Conservation (phyloP, 306 rosid genomes). For the Hippophae tibetana region DNA sequence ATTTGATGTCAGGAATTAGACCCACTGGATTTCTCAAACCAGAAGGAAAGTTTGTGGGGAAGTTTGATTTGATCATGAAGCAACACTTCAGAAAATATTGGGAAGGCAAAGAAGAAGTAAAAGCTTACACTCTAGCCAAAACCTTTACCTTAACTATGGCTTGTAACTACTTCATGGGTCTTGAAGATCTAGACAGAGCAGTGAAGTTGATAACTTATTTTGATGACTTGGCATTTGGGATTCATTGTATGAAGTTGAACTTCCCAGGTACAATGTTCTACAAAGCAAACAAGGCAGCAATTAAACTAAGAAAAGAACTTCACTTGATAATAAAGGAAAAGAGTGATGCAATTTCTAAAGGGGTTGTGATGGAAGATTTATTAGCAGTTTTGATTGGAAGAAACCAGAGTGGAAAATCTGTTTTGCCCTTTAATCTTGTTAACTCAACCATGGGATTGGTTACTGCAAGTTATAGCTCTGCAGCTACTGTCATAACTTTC, state of each 20-base stretch:
- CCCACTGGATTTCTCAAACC: conserved; percentile 30
- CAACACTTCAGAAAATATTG: conserved; percentile 26
- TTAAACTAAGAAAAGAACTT: conserved; percentile 26
- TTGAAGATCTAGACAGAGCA: conserved; percentile 13
- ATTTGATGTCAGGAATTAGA: too few relatives aligned
- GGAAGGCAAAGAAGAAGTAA: conserved; percentile 21
- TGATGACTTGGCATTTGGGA: conserved; percentile 22
- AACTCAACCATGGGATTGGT: conserved; percentile 40
- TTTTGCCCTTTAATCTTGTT: conserved; percentile 25
- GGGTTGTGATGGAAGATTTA: conserved; percentile 25
- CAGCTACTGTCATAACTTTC: conserved; percentile 29
- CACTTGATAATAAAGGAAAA: conserved; percentile 23
- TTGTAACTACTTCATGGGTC: conserved; percentile 26
- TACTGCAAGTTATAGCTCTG: conserved; percentile 26
- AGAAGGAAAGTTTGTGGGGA: conserved; percentile 30
- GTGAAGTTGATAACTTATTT: conserved; percentile 18
- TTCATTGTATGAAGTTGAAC: conserved; percentile 24
- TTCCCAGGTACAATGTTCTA: conserved; percentile 32
- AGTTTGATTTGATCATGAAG: conserved; percentile 22
- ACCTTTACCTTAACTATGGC: conserved; percentile 17
- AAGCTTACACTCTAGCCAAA: conserved; percentile 27
- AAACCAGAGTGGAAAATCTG: conserved; percentile 27
- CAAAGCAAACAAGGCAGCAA: conserved; percentile 29
- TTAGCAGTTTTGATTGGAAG: conserved; percentile 29
- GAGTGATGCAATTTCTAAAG: conserved; percentile 25